Conservation (phyloP, 73 alveolate genomes). For the Symbiodinium natans region DNA sequence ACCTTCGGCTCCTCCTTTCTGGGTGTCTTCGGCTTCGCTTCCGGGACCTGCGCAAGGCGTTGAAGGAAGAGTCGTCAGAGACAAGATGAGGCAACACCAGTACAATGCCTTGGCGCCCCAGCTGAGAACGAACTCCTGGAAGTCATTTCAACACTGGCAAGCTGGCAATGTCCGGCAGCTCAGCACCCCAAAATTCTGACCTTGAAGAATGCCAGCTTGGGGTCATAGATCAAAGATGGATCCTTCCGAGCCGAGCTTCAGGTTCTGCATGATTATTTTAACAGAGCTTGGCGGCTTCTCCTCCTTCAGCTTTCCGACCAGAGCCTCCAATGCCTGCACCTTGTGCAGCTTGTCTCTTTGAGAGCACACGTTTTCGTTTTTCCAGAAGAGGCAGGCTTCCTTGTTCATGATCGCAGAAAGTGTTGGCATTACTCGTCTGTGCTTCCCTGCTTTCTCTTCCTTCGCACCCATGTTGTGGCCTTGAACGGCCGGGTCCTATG, state of each 20-base stretch:
- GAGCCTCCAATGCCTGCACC: neutral
- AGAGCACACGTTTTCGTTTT: too few relatives aligned
- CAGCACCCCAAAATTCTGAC: neutral
- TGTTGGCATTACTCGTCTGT: too few relatives aligned
- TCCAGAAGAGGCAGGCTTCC: too few relatives aligned
- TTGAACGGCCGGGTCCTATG: too few relatives aligned
- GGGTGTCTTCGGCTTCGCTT: constrained; percentile 46
- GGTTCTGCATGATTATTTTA: neutral
- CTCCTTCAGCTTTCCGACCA: neutral
- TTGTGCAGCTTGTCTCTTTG: too few relatives aligned
- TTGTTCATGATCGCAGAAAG: too few relatives aligned
- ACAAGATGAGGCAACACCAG: neutral
- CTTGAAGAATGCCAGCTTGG: constrained; percentile 82
- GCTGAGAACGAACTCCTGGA: constrained; percentile 53
- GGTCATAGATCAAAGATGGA: constrained; percentile 65
- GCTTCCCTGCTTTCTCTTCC: too few relatives aligned
- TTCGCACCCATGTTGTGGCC: too few relatives aligned
- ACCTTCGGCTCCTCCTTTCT: constrained; percentile 22
- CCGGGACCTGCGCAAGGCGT: constrained; percentile 30
- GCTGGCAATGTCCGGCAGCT: neutral
- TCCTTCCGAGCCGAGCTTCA: neutral
- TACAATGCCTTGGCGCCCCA: constrained; percentile 42
- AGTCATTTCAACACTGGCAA: neutral
- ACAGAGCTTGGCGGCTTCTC: neutral
- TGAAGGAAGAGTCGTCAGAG: neutral